Evolutionary conservation across 148 eudicot species (phyloP).

Genomic region (Spergularia marina): DNA sequence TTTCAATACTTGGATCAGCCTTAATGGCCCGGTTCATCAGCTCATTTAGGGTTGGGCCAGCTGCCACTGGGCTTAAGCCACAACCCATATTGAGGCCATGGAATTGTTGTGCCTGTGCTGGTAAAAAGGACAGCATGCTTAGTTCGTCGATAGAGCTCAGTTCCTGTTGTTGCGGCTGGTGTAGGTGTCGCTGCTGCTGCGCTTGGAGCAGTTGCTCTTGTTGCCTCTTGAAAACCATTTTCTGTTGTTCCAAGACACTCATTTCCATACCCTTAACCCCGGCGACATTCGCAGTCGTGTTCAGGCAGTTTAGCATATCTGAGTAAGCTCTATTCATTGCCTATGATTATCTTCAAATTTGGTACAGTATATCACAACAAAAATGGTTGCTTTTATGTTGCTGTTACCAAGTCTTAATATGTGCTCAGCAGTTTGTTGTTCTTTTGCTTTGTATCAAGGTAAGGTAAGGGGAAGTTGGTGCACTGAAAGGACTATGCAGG

Average conservation of each 20-base stretch:
- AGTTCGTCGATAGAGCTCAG: slow-evolving; percentile 36
- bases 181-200: slow-evolving; percentile 20
- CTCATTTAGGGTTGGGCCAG: slow-evolving; percentile 27
- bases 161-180: slow-evolving; percentile 30
- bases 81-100: slow-evolving; percentile 20
- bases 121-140: slow-evolving; percentile 27
- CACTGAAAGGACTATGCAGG: slow-evolving; percentile 31
- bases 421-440: slow-evolving; percentile 20
- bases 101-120: slow-evolving; percentile 25
- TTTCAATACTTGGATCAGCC: slow-evolving; percentile 59
- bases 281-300: slow-evolving; percentile 25
- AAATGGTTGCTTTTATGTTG: slow-evolving; percentile 22
- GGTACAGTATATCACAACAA: background rate
- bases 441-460: slow-evolving; percentile 34
- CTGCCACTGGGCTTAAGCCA: slow-evolving; percentile 5
- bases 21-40: slow-evolving; percentile 42
- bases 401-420: slow-evolving; percentile 30
- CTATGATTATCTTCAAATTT: background rate
- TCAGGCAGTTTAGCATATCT: slow-evolving; percentile 43
- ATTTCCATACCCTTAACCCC: slow-evolving; percentile 38
- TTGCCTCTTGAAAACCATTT: slow-evolving; percentile 50
- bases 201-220: slow-evolving; percentile 41
- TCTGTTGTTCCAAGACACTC: slow-evolving; percentile 71
- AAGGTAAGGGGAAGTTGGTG: slow-evolving; percentile 32
- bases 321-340: slow-evolving; percentile 43